These are phyloP conservation scores for Setaria italica DNA, from an alignment of 202 grass and related monocot species.

Conservation along the genomic window DNA sequence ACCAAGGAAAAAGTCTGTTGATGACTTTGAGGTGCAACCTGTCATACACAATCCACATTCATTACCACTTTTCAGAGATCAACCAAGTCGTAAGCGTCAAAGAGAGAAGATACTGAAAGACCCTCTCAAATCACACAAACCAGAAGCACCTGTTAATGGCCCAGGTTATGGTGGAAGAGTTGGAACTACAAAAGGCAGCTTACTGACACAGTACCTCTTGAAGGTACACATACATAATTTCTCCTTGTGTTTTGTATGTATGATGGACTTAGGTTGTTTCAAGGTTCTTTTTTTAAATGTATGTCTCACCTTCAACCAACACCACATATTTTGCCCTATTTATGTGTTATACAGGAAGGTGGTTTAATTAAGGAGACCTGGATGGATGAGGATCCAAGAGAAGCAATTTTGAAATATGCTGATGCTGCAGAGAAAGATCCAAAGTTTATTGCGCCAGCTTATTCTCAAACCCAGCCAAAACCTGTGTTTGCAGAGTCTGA, in stretches of 20 bases:
- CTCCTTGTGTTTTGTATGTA: constrained; percentile 41
- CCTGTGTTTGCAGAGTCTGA: constrained; percentile 85
- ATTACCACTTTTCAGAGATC: constrained; percentile 88
- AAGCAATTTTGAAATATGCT: constrained; percentile 96
- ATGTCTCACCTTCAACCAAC: constrained; percentile 15
- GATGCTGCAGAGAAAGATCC: constrained; percentile 90
- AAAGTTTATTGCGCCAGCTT: constrained; percentile 92
- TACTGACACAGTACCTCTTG: constrained; percentile 93
- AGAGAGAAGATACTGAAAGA: constrained; percentile 94
- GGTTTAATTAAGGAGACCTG: constrained; percentile 96
- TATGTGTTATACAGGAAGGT: constrained; percentile 83
- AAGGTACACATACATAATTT: constrained; percentile 60
- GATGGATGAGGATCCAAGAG: constrained; percentile 99
- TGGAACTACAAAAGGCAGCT: constrained; percentile 89
- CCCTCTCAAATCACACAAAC: constrained; percentile 89
- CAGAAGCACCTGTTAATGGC: constrained; percentile 85
- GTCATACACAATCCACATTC: constrained; percentile 98
- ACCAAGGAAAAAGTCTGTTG: constrained; percentile 87
- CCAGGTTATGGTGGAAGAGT: constrained; percentile 93
- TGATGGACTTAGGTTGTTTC: constrained; percentile 17
- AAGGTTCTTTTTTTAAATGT: background rate
- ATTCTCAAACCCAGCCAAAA: constrained; percentile 91
- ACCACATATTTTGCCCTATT: background rate
- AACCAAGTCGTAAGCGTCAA: constrained; percentile 86
- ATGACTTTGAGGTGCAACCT: constrained; percentile 92